A percentile compares a stretch with the other conserved stretches of the same genome.
These are phyloP conservation scores for Mucor mucedo DNA, from an alignment of 371 early-diverging fungal species.

Conservation along the genomic window DNA sequence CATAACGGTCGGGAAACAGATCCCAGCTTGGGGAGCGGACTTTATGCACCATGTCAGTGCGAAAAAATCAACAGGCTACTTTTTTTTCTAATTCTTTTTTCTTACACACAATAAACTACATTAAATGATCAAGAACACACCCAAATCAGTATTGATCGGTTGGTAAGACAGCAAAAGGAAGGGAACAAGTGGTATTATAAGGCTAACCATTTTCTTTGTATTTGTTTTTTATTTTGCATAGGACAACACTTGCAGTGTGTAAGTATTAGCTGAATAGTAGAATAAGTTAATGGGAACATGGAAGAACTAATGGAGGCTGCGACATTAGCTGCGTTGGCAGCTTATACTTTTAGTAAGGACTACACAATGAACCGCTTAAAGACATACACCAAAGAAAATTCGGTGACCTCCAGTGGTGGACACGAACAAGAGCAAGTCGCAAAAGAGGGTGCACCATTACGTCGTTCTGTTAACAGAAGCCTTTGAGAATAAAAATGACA, in stretches of 20 bases:
- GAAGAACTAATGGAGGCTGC: no score
- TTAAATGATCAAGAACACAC: slow-evolving; percentile 27
- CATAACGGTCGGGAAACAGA: no score
- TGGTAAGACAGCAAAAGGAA: slow-evolving; percentile 15
- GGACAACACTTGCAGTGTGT: slow-evolving; percentile 31
- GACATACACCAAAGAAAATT: slow-evolving; percentile 28
- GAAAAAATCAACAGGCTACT: background rate
- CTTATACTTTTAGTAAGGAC: slow-evolving; percentile 25
- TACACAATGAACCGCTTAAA: slow-evolving; percentile 28
- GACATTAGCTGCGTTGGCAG: slow-evolving; percentile 25
- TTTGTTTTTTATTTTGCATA: background rate
- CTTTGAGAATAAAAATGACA: slow-evolving; percentile 17
- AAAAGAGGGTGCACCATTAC: slow-evolving; percentile 20
- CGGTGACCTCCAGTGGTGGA: slow-evolving; percentile 32
- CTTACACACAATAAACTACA: background rate
- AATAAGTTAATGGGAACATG: background rate
- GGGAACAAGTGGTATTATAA: background rate
- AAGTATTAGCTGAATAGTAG: slow-evolving; percentile 5
- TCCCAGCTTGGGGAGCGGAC: background rate
- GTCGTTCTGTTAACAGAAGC: slow-evolving; percentile 36
- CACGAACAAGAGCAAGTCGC: slow-evolving; percentile 3
- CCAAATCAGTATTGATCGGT: slow-evolving; percentile 26
- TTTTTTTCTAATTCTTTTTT: slow-evolving; percentile 1
- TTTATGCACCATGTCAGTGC: slow-evolving; percentile 1
- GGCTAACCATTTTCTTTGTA: background rate